phyloP scores from a whole-genome alignment of 495 filamentous ascomycete genomes.

The Penicillium flavigenum region DNA sequence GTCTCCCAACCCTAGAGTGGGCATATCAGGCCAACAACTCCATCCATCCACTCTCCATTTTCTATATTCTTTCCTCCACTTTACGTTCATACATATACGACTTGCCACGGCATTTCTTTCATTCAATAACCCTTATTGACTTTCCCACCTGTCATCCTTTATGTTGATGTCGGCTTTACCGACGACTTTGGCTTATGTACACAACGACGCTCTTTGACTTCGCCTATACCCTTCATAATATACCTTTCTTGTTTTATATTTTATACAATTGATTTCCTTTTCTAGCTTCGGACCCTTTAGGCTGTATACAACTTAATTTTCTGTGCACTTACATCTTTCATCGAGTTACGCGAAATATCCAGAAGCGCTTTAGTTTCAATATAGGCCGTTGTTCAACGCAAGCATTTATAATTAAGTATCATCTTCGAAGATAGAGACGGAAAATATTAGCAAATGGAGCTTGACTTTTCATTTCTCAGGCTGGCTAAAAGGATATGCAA shows the following conservation, averaged over 20 bases:
- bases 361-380: not conserved
- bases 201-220: not conserved
- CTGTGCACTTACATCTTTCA: no score
- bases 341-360: not conserved
- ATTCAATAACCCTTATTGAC: not conserved
- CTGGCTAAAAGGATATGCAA: slow-evolving; percentile 11
- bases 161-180: not conserved
- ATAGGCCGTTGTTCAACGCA: not conserved
- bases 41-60: not conserved
- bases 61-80: not conserved
- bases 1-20: not conserved
- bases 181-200: not conserved
- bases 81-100: not conserved
- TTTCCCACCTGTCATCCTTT: not conserved
- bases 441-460: not conserved
- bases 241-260: no score
- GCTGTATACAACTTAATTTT: not conserved
- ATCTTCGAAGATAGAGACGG: not conserved
- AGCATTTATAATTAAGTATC: not conserved
- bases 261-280: not conserved
- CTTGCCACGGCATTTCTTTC: not conserved
- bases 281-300: not conserved
- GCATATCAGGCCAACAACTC: not conserved
- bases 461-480: not conserved
- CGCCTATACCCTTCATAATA: not conserved